phyloP scores from a whole-genome alignment of 208 protist genomes.

The Wallacemonas collosoma region DNA sequence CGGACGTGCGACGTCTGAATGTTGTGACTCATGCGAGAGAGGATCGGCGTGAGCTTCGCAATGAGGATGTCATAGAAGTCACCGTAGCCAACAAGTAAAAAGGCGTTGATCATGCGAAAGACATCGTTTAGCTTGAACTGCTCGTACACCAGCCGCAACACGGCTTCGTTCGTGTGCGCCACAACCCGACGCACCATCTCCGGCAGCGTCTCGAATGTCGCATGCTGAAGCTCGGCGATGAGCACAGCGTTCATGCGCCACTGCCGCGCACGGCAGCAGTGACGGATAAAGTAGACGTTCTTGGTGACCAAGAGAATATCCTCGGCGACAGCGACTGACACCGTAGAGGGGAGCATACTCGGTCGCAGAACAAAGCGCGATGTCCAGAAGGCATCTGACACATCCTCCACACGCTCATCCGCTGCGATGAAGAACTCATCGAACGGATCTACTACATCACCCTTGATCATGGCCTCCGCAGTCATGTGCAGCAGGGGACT shows the following conservation, averaged over 20 bases:
- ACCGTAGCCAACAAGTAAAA: conserved; percentile 65
- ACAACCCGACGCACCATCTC: conserved; percentile 39
- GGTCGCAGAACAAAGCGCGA: conserved; percentile 47
- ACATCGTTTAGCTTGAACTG: conserved; percentile 58
- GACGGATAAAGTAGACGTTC: conserved; percentile 65
- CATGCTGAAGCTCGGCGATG: conserved; percentile 37
- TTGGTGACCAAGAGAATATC: conserved; percentile 58
- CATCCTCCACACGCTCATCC: conserved; percentile 41
- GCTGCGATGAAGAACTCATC: conserved; percentile 64
- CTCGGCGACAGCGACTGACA: conserved; percentile 41
- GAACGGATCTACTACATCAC: conserved; percentile 59
- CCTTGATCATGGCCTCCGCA: conserved; percentile 51
- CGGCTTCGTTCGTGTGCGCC: conserved; percentile 56
- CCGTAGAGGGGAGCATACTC: conserved; percentile 64
- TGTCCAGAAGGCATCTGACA: conserved; percentile 54
- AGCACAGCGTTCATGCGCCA: conserved; percentile 63
- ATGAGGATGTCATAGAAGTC: conserved; percentile 77
- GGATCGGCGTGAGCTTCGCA: conserved; percentile 47
- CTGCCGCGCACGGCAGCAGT: conserved; percentile 60
- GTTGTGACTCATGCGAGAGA: conserved; percentile 50
- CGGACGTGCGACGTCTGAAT: conserved; percentile 53
- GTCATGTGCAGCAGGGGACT: conserved; percentile 64
- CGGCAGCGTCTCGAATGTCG: conserved; percentile 47
- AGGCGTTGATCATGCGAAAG: conserved; percentile 60
- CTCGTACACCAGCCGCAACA: conserved; percentile 52